Evolutionary conservation across 2,329 filamentous ascomycete species (phyloP), one percentile per base, ranked within the genome.

Genomic region (Fusarium sp.): DNA sequence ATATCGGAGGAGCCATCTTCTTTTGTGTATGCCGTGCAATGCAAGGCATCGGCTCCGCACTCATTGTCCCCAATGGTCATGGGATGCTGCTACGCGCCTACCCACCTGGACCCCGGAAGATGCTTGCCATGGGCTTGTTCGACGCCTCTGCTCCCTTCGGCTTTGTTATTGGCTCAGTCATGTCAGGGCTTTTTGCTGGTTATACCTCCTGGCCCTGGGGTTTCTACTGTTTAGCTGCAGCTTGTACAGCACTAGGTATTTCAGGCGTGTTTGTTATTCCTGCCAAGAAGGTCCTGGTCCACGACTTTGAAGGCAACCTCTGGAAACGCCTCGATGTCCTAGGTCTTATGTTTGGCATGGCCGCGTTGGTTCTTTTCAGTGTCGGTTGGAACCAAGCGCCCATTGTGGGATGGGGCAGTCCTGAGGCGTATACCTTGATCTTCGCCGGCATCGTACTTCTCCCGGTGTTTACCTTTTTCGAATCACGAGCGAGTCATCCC

Each of bases 371-470:
- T 9, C 41, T 71, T 17, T 71, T 71, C 46, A 49, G 52, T 21
- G 49, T 50, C n/a, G 69, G 69, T 7, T 70, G 67, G 67, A 71
- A 70, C 29, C 67, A 69, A 36, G 64, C 55, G 13, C 52, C 69
- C 2, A 50, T 64, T 25, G 49, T 60, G 11, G 59, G 60, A 19
- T 70, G 68, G 52, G 29, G 56, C 9, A 47, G 42, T 15, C 43
- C 59, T 4, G 42, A 61, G 17, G 39, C 57, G 3, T 70, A 71
- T 17, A 57, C 67, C 15, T 41, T 71, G 4, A 61, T 71, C 13
- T 46, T 58, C 27, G 11, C 61, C 9, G 68, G 68, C 7, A 9
- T 62, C 8, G 13, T 69, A n/a, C 17, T 63, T 11, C 4, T 63
- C 4, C 45, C 61, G 3, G 19, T 64, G 4, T 58, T 61, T 17